Conservation (phyloP, 805 yeast genomes). For the Yarrowia divulgata region DNA sequence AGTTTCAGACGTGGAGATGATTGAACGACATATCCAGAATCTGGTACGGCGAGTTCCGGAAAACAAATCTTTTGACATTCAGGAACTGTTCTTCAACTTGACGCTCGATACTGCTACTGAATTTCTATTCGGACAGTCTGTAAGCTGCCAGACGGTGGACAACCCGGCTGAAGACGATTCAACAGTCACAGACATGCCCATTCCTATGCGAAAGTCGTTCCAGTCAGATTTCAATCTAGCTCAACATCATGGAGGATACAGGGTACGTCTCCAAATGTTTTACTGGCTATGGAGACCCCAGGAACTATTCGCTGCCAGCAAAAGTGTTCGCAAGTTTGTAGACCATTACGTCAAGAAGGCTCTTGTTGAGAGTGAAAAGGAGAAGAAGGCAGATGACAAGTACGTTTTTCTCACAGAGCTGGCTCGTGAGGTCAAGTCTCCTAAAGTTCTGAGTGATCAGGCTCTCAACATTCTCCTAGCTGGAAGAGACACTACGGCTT, state of each 20-base stretch:
- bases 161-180: constrained; percentile 38
- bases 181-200: constrained; percentile 25
- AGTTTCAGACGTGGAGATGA: constrained; percentile 46
- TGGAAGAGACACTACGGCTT: constrained; percentile 65
- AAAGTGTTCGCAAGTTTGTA: constrained; percentile 50
- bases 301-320: constrained; percentile 48
- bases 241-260: constrained; percentile 41
- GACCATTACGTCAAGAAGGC: constrained; percentile 55
- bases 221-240: constrained; percentile 44
- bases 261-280: constrained; percentile 43
- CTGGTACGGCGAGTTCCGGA: constrained; percentile 22
- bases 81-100: constrained; percentile 46
- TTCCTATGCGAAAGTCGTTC: constrained; percentile 17
- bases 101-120: constrained; percentile 52
- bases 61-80: constrained; percentile 45
- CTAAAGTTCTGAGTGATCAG: constrained; percentile 58
- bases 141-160: constrained; percentile 43
- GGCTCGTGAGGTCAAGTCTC: constrained; percentile 58
- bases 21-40: constrained; percentile 47
- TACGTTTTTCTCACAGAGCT: constrained; percentile 59
- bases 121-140: constrained; percentile 50
- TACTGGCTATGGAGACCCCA: constrained; percentile 41
- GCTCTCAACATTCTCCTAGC: constrained; percentile 60
- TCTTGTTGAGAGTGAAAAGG: constrained; percentile 43
- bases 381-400: constrained; percentile 47